Conservation (phyloP, 106 monocot species). For the Vanilla planifolia region DNA sequence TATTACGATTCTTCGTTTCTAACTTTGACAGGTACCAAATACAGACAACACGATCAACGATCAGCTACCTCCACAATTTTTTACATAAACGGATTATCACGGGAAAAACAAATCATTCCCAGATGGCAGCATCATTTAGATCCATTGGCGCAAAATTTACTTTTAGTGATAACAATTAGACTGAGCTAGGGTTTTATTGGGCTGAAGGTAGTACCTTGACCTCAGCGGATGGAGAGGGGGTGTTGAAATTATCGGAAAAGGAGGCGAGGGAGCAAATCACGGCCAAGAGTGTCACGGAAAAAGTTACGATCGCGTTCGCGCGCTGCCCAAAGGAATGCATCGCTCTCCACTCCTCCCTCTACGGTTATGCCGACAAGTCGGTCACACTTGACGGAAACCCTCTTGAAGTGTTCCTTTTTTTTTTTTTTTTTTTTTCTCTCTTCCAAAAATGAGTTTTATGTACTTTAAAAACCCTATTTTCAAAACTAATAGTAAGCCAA, state of each 20-base stretch:
- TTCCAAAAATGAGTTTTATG: too few relatives aligned
- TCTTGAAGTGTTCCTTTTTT: too few relatives aligned
- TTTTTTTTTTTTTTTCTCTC: too few relatives aligned
- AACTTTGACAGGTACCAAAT: background rate
- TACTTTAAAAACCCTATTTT: too few relatives aligned
- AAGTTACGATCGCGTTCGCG: constrained; percentile 79
- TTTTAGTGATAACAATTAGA: too few relatives aligned
- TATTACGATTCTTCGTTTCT: too few relatives aligned
- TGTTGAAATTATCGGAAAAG: constrained; percentile 91
- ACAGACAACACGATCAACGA: background rate
- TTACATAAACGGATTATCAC: too few relatives aligned
- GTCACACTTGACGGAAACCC: too few relatives aligned
- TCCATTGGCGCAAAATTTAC: background rate
- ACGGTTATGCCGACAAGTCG: too few relatives aligned
- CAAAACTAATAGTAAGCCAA: too few relatives aligned
- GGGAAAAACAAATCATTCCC: too few relatives aligned
- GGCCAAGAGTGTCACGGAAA: constrained; percentile 77
- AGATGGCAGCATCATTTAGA: background rate
- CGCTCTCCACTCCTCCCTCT: constrained; percentile 3
- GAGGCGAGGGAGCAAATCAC: constrained; percentile 84
- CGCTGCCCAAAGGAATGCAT: constrained; percentile 92
- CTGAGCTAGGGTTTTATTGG: background rate
- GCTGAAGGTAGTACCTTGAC: constrained; percentile 41
- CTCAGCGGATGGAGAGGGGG: constrained; percentile 57
- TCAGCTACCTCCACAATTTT: background rate